These are phyloP conservation scores for Tetradesmus lagerheimii DNA, from an alignment of 139 green algal genomes.

Conservation along the genomic window DNA sequence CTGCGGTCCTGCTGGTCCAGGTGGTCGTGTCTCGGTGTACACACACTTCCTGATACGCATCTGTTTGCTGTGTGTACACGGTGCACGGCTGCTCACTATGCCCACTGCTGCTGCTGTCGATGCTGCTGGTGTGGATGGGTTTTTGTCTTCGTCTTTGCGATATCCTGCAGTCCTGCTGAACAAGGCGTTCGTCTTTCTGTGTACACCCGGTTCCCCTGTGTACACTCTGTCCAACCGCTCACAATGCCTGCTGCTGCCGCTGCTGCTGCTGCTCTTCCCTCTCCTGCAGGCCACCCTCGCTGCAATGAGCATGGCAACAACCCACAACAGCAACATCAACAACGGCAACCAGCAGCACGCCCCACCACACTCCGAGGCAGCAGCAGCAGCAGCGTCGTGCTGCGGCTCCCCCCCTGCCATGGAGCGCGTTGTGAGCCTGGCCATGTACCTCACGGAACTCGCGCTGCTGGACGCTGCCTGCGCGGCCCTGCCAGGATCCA, in stretches of 20 bases:
- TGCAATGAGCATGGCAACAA: not conserved
- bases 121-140: too few relatives aligned
- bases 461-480: conserved; percentile 10
- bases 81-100: too few relatives aligned
- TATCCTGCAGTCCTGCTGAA: too few relatives aligned
- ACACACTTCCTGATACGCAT: too few relatives aligned
- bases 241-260: not conserved
- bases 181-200: too few relatives aligned
- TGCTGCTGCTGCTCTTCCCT: not conserved
- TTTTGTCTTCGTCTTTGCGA: too few relatives aligned
- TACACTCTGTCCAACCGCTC: too few relatives aligned
- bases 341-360: not conserved
- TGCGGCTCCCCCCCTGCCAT: not conserved
- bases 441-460: conserved; percentile 31
- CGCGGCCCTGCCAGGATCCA: not conserved
- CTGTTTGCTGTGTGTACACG: too few relatives aligned
- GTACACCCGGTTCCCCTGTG: too few relatives aligned
- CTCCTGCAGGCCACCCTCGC: not conserved
- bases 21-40: too few relatives aligned
- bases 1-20: too few relatives aligned
- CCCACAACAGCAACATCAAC: not conserved
- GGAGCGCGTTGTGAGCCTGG: conserved; percentile 20
- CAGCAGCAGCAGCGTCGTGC: not conserved
- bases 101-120: too few relatives aligned
- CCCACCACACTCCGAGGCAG: not conserved